Conservation (phyloP, 306 rosid species). For the Inga laurina region DNA sequence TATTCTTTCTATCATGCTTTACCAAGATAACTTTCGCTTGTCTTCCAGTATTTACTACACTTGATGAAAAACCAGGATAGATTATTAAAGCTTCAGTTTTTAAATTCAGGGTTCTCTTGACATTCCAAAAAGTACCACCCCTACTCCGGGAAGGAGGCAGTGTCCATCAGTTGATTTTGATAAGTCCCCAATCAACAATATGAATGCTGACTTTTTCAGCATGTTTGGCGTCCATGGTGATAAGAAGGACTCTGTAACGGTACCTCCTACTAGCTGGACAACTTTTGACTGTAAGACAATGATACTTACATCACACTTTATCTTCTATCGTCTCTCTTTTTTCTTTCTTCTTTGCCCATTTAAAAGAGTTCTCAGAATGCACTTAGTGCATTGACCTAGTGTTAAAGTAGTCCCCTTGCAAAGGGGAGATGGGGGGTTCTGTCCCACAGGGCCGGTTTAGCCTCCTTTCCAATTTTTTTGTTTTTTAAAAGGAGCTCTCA, state of each 20-base stretch:
- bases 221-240: slow-evolving; percentile 37
- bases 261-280: slow-evolving; percentile 63
- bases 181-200: slow-evolving; percentile 26
- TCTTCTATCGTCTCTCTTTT: slow-evolving; percentile 15
- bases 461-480: too few relatives aligned
- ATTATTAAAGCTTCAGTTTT: slow-evolving; percentile 7
- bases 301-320: slow-evolving; percentile 21
- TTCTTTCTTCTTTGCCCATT: not conserved
- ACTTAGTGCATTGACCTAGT: too few relatives aligned
- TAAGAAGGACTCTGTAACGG: slow-evolving; percentile 39
- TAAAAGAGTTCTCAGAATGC: not conserved
- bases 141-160: slow-evolving; percentile 41
- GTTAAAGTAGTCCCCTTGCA: too few relatives aligned
- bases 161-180: slow-evolving; percentile 44
- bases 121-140: slow-evolving; percentile 31
- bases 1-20: not conserved
- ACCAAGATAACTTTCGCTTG: not conserved
- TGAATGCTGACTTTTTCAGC: slow-evolving; percentile 46
- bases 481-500: too few relatives aligned
- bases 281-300: slow-evolving; percentile 76
- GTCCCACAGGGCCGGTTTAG: too few relatives aligned
- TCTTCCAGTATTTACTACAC: not conserved
- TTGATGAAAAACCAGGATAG: not conserved
- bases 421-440: too few relatives aligned
- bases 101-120: slow-evolving; percentile 56